phyloP scores from a whole-genome alignment of 2,329 filamentous ascomycete genomes.

The Cercospora sp. region DNA sequence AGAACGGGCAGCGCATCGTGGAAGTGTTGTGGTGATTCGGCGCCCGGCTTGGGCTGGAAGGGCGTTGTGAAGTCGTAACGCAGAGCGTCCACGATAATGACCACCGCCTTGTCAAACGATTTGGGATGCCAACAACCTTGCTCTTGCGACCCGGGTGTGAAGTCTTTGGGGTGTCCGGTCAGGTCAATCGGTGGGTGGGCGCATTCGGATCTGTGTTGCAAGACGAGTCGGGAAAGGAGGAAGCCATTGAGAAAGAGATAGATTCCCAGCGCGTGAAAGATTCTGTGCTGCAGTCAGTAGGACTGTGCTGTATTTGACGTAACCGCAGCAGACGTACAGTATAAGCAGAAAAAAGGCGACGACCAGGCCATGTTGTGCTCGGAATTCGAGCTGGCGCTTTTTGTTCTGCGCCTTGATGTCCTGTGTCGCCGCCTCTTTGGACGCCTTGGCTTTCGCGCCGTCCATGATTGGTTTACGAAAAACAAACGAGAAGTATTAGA shows the following conservation, averaged over 20 bases:
- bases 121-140: constrained; percentile 95
- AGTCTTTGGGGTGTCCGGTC: constrained; percentile 23
- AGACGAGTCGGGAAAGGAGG: constrained; percentile 79
- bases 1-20: constrained; percentile 87
- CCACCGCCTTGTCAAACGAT: constrained; percentile 85
- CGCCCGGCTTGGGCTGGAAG: constrained; percentile 55
- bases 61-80: constrained; percentile 97
- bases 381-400: constrained; percentile 52
- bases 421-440: constrained; percentile 16
- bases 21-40: constrained; percentile 61
- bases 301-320: not conserved
- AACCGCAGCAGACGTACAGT: constrained; percentile 44
- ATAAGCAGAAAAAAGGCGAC: constrained; percentile 70
- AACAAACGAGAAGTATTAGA: constrained; percentile 16
- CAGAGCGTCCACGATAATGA: constrained; percentile 88
- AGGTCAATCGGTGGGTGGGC: constrained; percentile 66
- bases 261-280: constrained; percentile 76
- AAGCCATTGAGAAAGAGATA: constrained; percentile 95
- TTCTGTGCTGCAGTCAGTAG: constrained; percentile 42
- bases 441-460: constrained; percentile 17
- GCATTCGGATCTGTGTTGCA: constrained; percentile 76
- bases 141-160: constrained; percentile 45
- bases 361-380: constrained; percentile 53
- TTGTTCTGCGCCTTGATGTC: constrained; percentile 40
- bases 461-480: constrained; percentile 19